Base-by-base conservation (phyloP, 805 yeast species). In the Debaryomyces maramus region DNA sequence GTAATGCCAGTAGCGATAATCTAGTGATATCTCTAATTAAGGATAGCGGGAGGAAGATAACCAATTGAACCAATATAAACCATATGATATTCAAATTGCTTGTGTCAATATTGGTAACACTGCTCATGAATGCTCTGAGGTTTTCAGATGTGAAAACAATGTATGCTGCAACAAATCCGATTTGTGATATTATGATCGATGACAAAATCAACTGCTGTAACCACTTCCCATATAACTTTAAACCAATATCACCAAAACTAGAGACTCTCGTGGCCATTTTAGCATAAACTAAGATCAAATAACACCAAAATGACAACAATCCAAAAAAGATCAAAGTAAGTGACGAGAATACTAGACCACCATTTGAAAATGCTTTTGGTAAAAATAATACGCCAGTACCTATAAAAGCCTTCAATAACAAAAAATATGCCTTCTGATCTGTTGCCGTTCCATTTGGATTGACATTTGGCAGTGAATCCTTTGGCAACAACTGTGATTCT, bases 161-260 rank as follows among this genome's bases (percentile, higher is more conserved):
- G 57, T 86, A 86, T 0, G 93, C 88, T 11, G 87, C 87, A 7
- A 84, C 85, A 55, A 86, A 86, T 0, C 95, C 95, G 41, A 86
- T 63, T 56, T 86, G 95, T 0, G 91, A 81, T 10, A 84, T 51
- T 9, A 83, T 77, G 39, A 86, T 74, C 1, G 91, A 83, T 10
- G 70, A 53, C 31, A 85, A 60, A 40, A 86, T 86, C 36, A 83
- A 56, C 33, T 72, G 63, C 56, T 81, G 87, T 69, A 86, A 68
- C 75, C 81, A 76, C 2, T 59, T 58, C 2, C 93, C 93, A 57
- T 80, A 85, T 18, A 84, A 61, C 32, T 63, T 72, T 18, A 60
- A 50, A 3, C 93, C 95, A 36, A 85, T 81, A 42, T 85, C 93
- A 49, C 87, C 88, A 62, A 86, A 86, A n/a, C 90, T 80, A 0